These are phyloP conservation scores for Ceratobasidium theobromae DNA, from an alignment of 1,284 basidiomycete species.

Conservation along the genomic window DNA sequence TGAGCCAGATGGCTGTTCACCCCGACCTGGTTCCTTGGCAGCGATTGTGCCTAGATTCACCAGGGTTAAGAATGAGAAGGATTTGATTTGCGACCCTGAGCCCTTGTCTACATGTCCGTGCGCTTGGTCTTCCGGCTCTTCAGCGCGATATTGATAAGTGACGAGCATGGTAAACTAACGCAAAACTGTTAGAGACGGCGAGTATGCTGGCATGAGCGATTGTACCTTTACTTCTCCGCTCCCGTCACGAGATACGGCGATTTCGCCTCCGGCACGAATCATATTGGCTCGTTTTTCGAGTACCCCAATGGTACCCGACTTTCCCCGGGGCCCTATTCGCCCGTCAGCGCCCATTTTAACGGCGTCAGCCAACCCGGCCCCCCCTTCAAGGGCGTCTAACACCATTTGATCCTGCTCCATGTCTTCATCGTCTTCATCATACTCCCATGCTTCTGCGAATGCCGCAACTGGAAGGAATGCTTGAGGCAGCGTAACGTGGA, in stretches of 20 bases:
- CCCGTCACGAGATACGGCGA: slow-evolving; percentile 74
- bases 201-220: neutral
- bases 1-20: neutral
- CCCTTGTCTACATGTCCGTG: slow-evolving; percentile 45
- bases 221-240: slow-evolving; percentile 71
- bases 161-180: slow-evolving; percentile 87
- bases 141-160: slow-evolving; percentile 87
- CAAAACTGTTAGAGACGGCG: slow-evolving; percentile 38
- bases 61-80: slow-evolving; percentile 82
- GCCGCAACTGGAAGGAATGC: slow-evolving; percentile 62
- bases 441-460: slow-evolving; percentile 93
- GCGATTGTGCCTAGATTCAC: slow-evolving; percentile 70
- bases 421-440: slow-evolving; percentile 78
- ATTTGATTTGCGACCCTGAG: slow-evolving; percentile 65
- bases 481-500: slow-evolving; percentile 33
- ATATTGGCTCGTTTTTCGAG: slow-evolving; percentile 84
- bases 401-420: slow-evolving; percentile 58
- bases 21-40: slow-evolving; percentile 29
- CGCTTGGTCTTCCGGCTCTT: slow-evolving; percentile 67
- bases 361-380: slow-evolving; percentile 35
- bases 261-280: slow-evolving; percentile 81
- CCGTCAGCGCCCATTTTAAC: slow-evolving; percentile 35
- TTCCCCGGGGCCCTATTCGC: slow-evolving; percentile 44
- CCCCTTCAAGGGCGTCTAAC: slow-evolving; percentile 44
- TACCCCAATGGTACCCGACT: slow-evolving; percentile 65